These are phyloP conservation scores for Eimeria sp. DNA, from an alignment of 169 alveolate genomes.

Conservation along the genomic window DNA sequence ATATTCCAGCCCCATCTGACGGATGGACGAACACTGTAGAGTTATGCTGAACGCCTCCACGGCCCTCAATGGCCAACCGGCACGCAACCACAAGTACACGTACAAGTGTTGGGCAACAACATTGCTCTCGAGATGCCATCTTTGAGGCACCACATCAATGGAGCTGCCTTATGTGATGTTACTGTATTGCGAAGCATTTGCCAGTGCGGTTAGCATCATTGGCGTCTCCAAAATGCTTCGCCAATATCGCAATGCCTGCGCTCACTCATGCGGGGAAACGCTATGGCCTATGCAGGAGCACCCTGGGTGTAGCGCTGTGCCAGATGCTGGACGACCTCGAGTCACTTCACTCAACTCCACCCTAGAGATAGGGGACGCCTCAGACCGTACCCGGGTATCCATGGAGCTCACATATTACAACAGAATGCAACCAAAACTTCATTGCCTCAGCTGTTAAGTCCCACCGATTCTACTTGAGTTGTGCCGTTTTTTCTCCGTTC, in stretches of 20 bases:
- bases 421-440: neutral
- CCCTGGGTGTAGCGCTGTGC: neutral
- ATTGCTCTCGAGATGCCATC: too few relatives aligned
- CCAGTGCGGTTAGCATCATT: neutral
- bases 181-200: neutral
- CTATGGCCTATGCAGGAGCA: neutral
- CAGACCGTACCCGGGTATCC: neutral
- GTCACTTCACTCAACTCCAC: neutral
- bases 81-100: too few relatives aligned
- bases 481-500: too few relatives aligned
- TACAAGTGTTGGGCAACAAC: too few relatives aligned
- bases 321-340: neutral
- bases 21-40: too few relatives aligned
- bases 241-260: neutral
- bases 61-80: too few relatives aligned
- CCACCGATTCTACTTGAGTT: neutral
- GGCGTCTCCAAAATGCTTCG: neutral
- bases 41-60: too few relatives aligned
- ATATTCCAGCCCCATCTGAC: too few relatives aligned
- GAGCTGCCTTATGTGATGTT: too few relatives aligned
- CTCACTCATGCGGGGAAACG: neutral
- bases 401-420: neutral
- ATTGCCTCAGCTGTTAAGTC: neutral
- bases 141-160: too few relatives aligned
- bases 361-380: neutral